These are phyloP conservation scores for Talaromyces atroroseus DNA, from an alignment of 2,329 filamentous ascomycete species.

Conservation along the genomic window DNA sequence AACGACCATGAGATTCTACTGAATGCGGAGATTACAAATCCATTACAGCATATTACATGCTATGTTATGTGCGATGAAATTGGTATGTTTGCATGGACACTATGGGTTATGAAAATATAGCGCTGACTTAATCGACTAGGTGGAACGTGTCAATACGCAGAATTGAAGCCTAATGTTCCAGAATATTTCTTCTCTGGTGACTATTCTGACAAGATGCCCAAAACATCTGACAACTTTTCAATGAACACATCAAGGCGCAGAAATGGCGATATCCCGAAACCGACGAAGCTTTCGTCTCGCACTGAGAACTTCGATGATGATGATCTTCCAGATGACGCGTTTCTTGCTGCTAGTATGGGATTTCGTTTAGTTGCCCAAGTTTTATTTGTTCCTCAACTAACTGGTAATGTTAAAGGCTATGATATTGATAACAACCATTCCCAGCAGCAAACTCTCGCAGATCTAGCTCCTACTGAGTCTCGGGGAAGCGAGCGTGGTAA, in stretches of 20 bases:
- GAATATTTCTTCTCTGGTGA: slow-evolving; percentile 38
- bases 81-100: slow-evolving; percentile 38
- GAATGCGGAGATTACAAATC: slow-evolving; percentile 49
- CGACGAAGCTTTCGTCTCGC: slow-evolving; percentile 12
- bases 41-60: slow-evolving; percentile 58
- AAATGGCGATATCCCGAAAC: slow-evolving; percentile 19
- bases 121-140: slow-evolving; percentile 32
- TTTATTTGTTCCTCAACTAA: background rate
- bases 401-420: background rate
- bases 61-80: slow-evolving; percentile 82
- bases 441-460: background rate
- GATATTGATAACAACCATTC: background rate
- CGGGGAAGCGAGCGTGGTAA: background rate
- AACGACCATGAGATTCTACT: slow-evolving; percentile 57
- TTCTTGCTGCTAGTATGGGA: slow-evolving; percentile 39
- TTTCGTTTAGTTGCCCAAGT: background rate
- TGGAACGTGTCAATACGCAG: slow-evolving; percentile 52
- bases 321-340: slow-evolving; percentile 48
- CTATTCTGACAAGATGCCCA: slow-evolving; percentile 4
- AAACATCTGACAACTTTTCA: slow-evolving; percentile 17
- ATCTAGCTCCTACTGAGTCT: background rate
- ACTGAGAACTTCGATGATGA: slow-evolving; percentile 51
- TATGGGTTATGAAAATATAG: background rate
- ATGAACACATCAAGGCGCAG: slow-evolving; percentile 16
- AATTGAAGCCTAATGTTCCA: slow-evolving; percentile 47